These are phyloP conservation scores for Jatropha podagrica DNA, from an alignment of 441 rosid species.

Conservation along the genomic window DNA sequence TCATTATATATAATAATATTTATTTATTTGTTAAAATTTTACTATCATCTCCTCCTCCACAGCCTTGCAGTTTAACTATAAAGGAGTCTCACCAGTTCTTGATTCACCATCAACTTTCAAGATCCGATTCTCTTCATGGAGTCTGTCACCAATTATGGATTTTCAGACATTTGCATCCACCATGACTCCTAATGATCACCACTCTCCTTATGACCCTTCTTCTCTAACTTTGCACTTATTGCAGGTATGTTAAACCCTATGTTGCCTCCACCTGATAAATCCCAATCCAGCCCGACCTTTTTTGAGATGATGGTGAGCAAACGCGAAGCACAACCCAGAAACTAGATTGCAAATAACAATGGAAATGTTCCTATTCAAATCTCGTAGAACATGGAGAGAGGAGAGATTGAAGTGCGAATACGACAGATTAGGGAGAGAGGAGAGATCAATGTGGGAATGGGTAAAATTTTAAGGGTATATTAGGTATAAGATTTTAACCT, in stretches of 20 bases:
- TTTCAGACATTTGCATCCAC: constrained; percentile 27
- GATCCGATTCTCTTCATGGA: constrained; percentile 46
- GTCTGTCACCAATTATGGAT: constrained; percentile 64
- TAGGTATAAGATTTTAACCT: too few relatives aligned
- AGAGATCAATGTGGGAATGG: too few relatives aligned
- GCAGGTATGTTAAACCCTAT: constrained; percentile 95
- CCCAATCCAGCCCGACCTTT: constrained; percentile 92
- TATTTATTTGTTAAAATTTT: too few relatives aligned
- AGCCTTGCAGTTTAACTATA: constrained; percentile 18
- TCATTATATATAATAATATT: too few relatives aligned
- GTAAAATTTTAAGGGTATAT: too few relatives aligned
- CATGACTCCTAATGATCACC: constrained; percentile 22
- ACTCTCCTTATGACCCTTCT: constrained; percentile 23
- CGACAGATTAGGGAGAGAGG: too few relatives aligned
- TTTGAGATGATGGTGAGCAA: constrained; percentile 95
- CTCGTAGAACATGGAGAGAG: constrained; percentile 1
- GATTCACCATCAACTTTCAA: constrained; percentile 36
- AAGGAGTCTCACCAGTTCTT: constrained; percentile 16
- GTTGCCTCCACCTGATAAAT: constrained; percentile 92
- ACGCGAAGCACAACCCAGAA: constrained; percentile 51
- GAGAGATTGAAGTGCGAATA: too few relatives aligned
- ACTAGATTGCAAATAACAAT: constrained; percentile 31
- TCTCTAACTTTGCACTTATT: constrained; percentile 74
- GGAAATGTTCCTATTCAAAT: background rate
- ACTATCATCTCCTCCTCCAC: constrained; percentile 20